Evolutionary conservation across 1,284 basidiomycete genomes (phyloP).

Genomic region (Trichosporon ovoides): DNA sequence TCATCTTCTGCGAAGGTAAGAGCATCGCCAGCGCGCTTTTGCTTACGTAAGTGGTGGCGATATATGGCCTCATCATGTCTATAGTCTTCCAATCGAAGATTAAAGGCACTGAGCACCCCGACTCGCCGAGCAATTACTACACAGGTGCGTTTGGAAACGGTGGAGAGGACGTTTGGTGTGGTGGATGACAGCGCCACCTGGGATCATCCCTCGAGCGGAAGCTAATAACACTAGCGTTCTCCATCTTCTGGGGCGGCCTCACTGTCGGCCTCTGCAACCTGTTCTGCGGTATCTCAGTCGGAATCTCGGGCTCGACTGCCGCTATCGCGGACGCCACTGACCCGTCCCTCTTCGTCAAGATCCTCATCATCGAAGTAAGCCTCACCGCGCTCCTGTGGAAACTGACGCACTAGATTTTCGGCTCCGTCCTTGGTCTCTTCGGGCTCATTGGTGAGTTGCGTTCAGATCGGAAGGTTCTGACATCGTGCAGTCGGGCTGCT

Average conservation of each 20-base stretch:
- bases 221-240: slow-evolving; percentile 58
- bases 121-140: slow-evolving; percentile 80
- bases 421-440: slow-evolving; percentile 83
- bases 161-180: background rate
- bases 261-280: slow-evolving; percentile 84
- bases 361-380: slow-evolving; percentile 72
- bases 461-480: slow-evolving; percentile 11
- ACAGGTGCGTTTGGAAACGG: slow-evolving; percentile 59
- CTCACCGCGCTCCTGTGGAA: background rate
- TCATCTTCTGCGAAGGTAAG: slow-evolving; percentile 86
- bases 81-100: slow-evolving; percentile 88
- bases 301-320: slow-evolving; percentile 85
- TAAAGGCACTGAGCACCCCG: slow-evolving; percentile 58
- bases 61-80: slow-evolving; percentile 81
- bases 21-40: background rate
- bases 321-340: slow-evolving; percentile 89
- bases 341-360: slow-evolving; percentile 86
- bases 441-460: slow-evolving; percentile 72
- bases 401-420: slow-evolving; percentile 63
- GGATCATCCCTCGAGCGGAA: background rate
- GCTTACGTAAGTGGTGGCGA: slow-evolving; percentile 66
- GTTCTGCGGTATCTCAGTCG: slow-evolving; percentile 86
- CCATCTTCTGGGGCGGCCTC: slow-evolving; percentile 90
- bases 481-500: slow-evolving; percentile 46
- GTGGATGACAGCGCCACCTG: too few species aligned